A percentile compares a stretch with the other conserved stretches of the same genome.
Conservation (phyloP, 1,139 yeast species). For the Nadsonia starkeyi-henricii region DNA sequence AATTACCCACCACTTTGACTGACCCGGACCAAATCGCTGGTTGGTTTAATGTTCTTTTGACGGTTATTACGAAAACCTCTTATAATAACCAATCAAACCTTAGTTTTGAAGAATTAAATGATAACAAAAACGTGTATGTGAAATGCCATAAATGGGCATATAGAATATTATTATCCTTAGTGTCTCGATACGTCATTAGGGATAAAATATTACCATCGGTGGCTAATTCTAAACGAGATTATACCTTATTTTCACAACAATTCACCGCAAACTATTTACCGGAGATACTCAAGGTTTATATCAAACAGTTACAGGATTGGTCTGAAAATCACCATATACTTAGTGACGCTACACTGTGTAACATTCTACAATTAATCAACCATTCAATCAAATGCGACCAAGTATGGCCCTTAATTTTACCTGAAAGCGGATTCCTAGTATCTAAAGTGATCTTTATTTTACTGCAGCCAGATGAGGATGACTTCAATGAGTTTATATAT, state of each 20-base stretch:
- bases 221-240: slow-evolving; percentile 9
- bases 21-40: neutral
- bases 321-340: slow-evolving; percentile 29
- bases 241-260: slow-evolving; percentile 21
- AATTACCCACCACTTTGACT: neutral
- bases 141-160: neutral
- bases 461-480: neutral
- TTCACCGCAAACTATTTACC: slow-evolving; percentile 46
- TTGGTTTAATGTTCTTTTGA: neutral
- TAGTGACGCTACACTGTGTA: neutral
- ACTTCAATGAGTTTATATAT: neutral
- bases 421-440: neutral
- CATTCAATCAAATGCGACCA: neutral
- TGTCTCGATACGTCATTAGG: neutral
- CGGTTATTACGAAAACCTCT: neutral
- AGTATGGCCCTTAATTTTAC: neutral
- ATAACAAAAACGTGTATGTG: neutral
- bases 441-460: neutral
- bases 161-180: neutral
- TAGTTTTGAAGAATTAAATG: neutral
- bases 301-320: slow-evolving; percentile 63
- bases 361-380: neutral
- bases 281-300: slow-evolving; percentile 48
- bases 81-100: neutral
- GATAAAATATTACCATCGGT: neutral